Percentiles rank a stretch among this genome's conserved stretches.
Evolutionary conservation across 2,329 filamentous ascomycete species (phyloP).

Genomic region (Didymella exigua): DNA sequence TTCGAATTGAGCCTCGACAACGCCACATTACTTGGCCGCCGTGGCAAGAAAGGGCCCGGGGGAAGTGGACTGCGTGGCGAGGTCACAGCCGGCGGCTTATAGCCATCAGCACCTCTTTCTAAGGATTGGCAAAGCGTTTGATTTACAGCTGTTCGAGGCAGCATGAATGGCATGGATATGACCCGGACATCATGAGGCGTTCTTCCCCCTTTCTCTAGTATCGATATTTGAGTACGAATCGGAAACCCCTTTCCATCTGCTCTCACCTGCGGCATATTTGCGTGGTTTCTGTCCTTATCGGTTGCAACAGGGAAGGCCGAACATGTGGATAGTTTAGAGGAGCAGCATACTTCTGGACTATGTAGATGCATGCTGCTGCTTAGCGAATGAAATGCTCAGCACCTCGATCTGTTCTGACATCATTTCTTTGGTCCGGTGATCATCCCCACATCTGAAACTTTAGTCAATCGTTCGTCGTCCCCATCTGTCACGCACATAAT

Average conservation of each 20-base stretch:
- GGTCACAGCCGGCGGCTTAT: slow-evolving; percentile 43
- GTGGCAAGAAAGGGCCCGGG: slow-evolving; percentile 56
- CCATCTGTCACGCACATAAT: too few species aligned
- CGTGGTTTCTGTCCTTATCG: slow-evolving; percentile 11
- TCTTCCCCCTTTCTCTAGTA: slow-evolving; percentile 11
- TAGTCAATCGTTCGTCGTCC: too few species aligned
- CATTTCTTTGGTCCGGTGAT: too few species aligned
- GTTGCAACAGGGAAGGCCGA: not conserved
- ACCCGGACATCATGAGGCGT: slow-evolving; percentile 29
- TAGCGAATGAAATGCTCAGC: not conserved
- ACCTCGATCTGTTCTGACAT: too few species aligned
- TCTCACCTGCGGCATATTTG: slow-evolving; percentile 8
- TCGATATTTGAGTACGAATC: slow-evolving; percentile 7
- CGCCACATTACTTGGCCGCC: slow-evolving; percentile 82
- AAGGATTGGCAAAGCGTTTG: slow-evolving; percentile 38
- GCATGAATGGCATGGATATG: slow-evolving; percentile 18
- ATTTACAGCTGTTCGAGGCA: slow-evolving; percentile 11
- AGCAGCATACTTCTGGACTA: slow-evolving; percentile 4
- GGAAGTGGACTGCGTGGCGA: slow-evolving; percentile 55
- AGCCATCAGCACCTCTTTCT: slow-evolving; percentile 36
- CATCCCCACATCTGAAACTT: too few species aligned
- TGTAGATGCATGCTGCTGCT: slow-evolving; percentile 12
- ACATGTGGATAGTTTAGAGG: slow-evolving; percentile 1
- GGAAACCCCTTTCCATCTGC: slow-evolving; percentile 4
- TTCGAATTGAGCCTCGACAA: slow-evolving; percentile 94